Evolutionary conservation across 2,329 filamentous ascomycete species (phyloP).

Genomic region (Ophiobolus disseminans): DNA sequence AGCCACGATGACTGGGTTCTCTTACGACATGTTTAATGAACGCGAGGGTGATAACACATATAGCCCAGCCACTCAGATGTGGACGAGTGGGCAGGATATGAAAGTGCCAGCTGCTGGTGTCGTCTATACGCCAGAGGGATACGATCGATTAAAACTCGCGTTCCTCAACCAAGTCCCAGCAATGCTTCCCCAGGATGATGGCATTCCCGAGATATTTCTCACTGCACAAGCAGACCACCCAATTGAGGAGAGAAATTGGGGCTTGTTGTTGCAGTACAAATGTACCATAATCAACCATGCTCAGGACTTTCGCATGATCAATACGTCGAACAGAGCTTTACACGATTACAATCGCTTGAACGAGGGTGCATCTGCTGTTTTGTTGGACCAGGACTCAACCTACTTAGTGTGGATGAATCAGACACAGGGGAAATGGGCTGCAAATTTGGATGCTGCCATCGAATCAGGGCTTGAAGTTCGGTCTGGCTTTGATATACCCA

Average conservation of each 20-base stretch:
- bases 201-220: constrained; percentile 1
- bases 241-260: constrained; percentile 11
- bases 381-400: no score
- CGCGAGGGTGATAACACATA: background rate
- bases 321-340: background rate
- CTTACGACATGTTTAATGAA: constrained; percentile 7
- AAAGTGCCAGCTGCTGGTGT: background rate
- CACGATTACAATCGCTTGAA: background rate
- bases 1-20: constrained; percentile 4
- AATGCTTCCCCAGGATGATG: constrained; percentile 2
- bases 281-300: constrained; percentile 6
- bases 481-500: no score
- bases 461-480: no score
- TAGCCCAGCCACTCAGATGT: background rate
- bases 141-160: constrained; percentile 1
- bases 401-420: no score
- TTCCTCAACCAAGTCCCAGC: constrained; percentile 1
- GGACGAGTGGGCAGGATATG: background rate
- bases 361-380: no score
- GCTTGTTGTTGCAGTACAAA: constrained; percentile 10
- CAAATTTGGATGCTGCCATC: no score
- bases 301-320: constrained; percentile 2
- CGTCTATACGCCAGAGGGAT: constrained; percentile 4
- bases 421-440: no score
- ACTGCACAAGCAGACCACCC: constrained; percentile 5